These are phyloP conservation scores for Pythium phragmitis DNA, from an alignment of 352 stramenopile species.

Conservation along the genomic window DNA sequence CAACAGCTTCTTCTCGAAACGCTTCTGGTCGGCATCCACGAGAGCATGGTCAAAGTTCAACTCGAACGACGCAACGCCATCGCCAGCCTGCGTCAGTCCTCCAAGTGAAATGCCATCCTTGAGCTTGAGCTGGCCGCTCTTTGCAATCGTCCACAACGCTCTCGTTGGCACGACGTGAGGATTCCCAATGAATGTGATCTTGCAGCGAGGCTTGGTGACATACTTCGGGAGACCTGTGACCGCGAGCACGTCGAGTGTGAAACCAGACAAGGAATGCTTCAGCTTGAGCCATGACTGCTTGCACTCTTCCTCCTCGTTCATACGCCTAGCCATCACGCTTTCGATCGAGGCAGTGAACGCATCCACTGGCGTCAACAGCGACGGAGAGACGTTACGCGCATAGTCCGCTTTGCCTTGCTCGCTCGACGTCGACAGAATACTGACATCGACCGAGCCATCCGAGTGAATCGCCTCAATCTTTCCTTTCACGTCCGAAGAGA, in stretches of 20 bases:
- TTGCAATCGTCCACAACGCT: neutral
- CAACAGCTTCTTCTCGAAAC: constrained; percentile 12
- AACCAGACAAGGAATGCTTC: constrained; percentile 38
- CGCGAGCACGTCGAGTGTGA: constrained; percentile 51
- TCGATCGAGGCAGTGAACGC: constrained; percentile 36
- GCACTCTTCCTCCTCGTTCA: constrained; percentile 29
- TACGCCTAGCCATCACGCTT: constrained; percentile 37
- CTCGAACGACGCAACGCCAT: constrained; percentile 1
- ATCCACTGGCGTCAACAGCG: constrained; percentile 47
- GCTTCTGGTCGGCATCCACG: constrained; percentile 31
- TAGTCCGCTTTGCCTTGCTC: constrained; percentile 18
- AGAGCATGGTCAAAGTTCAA: constrained; percentile 6
- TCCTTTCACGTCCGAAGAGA: constrained; percentile 58
- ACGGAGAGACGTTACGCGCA: constrained; percentile 26
- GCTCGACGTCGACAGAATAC: constrained; percentile 22
- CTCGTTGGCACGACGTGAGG: constrained; percentile 10
- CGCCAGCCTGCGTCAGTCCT: neutral
- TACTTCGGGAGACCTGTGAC: constrained; percentile 40
- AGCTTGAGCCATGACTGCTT: constrained; percentile 30
- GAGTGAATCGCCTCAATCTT: constrained; percentile 45
- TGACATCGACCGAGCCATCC: constrained; percentile 60
- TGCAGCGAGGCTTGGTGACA: constrained; percentile 30
- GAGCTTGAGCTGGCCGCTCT: constrained; percentile 14
- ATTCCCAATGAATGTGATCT: constrained; percentile 52
- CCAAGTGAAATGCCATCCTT: constrained; percentile 2